These are phyloP conservation scores for Mortierella sp. DNA, from an alignment of 371 early-diverging fungal species.

Conservation along the genomic window DNA sequence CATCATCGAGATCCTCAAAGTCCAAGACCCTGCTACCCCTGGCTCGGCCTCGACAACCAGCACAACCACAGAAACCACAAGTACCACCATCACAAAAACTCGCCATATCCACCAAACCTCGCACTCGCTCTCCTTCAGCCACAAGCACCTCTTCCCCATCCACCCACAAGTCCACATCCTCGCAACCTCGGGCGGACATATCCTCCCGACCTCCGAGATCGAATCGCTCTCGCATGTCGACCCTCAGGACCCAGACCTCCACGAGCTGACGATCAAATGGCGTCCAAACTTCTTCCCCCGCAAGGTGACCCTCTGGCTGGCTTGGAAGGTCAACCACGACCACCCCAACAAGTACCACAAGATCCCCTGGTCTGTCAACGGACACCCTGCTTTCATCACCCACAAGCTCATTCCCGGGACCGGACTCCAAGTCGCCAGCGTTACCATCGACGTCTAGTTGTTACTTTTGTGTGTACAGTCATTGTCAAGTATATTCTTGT, in stretches of 20 bases:
- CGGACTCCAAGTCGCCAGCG: slow-evolving; percentile 1
- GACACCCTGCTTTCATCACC: neutral
- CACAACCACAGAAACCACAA: neutral
- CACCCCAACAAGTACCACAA: slow-evolving; percentile 4
- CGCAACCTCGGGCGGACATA: slow-evolving; percentile 30
- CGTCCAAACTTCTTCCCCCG: slow-evolving; percentile 19
- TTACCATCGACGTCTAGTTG: neutral
- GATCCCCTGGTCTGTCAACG: neutral
- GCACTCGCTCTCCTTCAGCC: neutral
- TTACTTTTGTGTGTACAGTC: neutral
- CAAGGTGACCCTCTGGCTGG: slow-evolving; percentile 35
- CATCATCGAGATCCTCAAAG: neutral
- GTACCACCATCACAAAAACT: neutral
- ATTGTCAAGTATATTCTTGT: neutral
- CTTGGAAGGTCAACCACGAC: slow-evolving; percentile 25
- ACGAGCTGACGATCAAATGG: slow-evolving; percentile 15
- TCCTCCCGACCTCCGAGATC: slow-evolving; percentile 37
- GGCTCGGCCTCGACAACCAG: neutral
- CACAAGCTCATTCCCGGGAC: neutral
- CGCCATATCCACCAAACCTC: neutral
- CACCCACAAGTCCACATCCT: slow-evolving; percentile 18
- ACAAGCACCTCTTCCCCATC: slow-evolving; percentile 5
- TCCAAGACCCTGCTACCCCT: neutral
- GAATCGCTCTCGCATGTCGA: slow-evolving; percentile 10
- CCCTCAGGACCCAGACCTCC: neutral